A percentile compares a stretch with the other conserved stretches of the same genome.
Conservation (phyloP, 2,329 filamentous ascomycete genomes). For the Mariannaea sp. region DNA sequence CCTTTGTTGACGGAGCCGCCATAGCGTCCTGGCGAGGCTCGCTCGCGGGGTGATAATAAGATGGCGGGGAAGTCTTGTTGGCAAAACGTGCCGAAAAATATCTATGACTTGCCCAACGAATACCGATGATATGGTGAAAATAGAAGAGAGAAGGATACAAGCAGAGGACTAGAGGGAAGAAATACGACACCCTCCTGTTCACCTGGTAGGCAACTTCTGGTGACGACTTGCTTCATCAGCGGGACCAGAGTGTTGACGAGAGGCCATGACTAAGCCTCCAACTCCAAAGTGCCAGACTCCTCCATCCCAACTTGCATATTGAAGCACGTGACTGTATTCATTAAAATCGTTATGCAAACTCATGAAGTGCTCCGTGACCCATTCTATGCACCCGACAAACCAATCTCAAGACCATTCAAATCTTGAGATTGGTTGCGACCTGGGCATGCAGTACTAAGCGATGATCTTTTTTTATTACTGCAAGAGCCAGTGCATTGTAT, state of each 20-base stretch:
- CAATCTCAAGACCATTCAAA: too few species aligned
- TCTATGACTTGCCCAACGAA: slow-evolving; percentile 2
- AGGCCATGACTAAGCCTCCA: slow-evolving; percentile 34
- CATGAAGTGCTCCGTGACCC: too few species aligned
- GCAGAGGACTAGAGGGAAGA: neutral
- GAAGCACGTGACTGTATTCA: too few species aligned
- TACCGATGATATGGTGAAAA: too few species aligned
- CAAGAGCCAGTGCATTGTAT: too few species aligned
- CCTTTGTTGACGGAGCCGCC: slow-evolving; percentile 53
- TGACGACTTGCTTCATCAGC: slow-evolving; percentile 32
- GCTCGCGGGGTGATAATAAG: neutral
- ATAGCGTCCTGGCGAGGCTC: slow-evolving; percentile 35
- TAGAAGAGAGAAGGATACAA: neutral
- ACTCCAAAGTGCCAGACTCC: too few species aligned
- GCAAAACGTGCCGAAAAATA: neutral
- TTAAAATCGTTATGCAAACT: too few species aligned
- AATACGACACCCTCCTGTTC: slow-evolving; percentile 8
- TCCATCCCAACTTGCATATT: too few species aligned
- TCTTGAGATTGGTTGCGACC: too few species aligned
- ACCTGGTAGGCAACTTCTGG: slow-evolving; percentile 29
- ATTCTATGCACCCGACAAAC: too few species aligned
- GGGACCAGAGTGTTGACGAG: slow-evolving; percentile 28
- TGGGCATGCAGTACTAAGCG: too few species aligned
- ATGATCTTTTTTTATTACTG: too few species aligned
- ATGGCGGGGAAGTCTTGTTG: slow-evolving; percentile 6